Percentiles rank a stretch among this genome's conserved stretches.
Conservation (phyloP, 31 red algal species). For the Odonthalia washingtoniensis region DNA sequence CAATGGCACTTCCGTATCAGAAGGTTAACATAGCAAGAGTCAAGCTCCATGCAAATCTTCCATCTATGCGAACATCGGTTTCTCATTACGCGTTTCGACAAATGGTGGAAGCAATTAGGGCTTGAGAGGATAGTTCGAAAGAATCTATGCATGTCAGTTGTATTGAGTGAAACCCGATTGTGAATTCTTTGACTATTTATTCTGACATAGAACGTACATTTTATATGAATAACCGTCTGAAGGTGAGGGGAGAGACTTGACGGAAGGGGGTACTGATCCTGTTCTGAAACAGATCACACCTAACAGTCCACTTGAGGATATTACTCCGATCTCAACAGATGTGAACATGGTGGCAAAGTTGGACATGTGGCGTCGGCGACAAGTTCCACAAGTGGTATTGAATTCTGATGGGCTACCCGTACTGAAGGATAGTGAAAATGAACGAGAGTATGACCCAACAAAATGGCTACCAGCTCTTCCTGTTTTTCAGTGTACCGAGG, state of each 20-base stretch:
- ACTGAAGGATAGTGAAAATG: conserved; percentile 75
- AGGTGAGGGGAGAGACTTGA: conserved; percentile 74
- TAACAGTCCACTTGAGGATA: conserved; percentile 49
- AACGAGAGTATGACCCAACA: conserved; percentile 73
- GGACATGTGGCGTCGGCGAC: conserved; percentile 70
- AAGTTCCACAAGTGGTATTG: conserved; percentile 78
- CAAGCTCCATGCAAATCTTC: conserved; percentile 65
- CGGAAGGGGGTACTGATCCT: conserved; percentile 68
- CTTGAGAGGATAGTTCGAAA: conserved; percentile 52
- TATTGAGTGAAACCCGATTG: conserved; percentile 70
- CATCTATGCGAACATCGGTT: conserved; percentile 66
- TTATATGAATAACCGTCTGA: conserved; percentile 72
- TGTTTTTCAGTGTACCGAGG: conserved; percentile 59
- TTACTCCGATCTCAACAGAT: conserved; percentile 61
- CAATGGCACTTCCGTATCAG: conserved; percentile 47
- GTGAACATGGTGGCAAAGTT: conserved; percentile 71
- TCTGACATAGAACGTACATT: conserved; percentile 73
- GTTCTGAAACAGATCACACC: conserved; percentile 51
- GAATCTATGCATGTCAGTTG: conserved; percentile 45
- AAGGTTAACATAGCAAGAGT: conserved; percentile 55
- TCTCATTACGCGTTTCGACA: conserved; percentile 80
- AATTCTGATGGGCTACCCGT: conserved; percentile 84
- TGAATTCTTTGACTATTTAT: conserved; percentile 54
- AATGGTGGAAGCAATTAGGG: conserved; percentile 58
- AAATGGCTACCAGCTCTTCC: conserved; percentile 77